Evolutionary conservation across 2,329 filamentous ascomycete genomes (phyloP), one percentile per base, ranked within the genome.

Genomic region (Hyphodiscus sp.): DNA sequence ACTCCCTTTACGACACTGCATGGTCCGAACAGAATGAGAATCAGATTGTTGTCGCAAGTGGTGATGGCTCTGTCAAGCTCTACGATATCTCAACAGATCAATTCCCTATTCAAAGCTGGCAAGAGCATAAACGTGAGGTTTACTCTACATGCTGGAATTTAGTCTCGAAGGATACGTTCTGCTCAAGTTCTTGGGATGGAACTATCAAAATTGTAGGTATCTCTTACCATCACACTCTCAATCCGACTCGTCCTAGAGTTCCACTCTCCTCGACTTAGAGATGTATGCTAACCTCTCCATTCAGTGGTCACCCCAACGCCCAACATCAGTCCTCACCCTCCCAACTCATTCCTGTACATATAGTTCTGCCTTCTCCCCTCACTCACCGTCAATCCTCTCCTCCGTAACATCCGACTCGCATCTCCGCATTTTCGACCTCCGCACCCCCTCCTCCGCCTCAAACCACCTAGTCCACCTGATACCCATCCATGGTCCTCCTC

Each of bases 11-110:
- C 72, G 94, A 99, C 72, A 78, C 94, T 50, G 82, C 91, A 23
- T 97, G 94, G 91, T 96, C 91, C 18, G 94, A 99, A 74, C 82
- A 90, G 62, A 91, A 99, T 74, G 92, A 96, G 74, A 95, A 94
- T 71, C 94, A 99, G 74, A 76, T 96, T 49, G 80, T 95, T 19
- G 86, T 87, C 1, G 91, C 91, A 0, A 91, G 89, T 61, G 94
- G 94, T 59, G 94, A 99, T 73, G 94, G 94, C 52, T 92, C 89
- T 51, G 80, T 99, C 66, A 96, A 96, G 74, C 82, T 99, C 46
- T 99, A 94, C 71, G 94, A 99, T 71, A 80, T 91, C 30, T 82
- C 80, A 2, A 79, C 95, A 33, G 77, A 86, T 55, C 69, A 91
- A 44, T 97, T 94, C 67, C 94, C 94, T 9, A 80, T 99, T 52